A percentile compares a stretch with the other conserved stretches of the same genome.
These are phyloP conservation scores for Cinnamomum micranthum DNA, from an alignment of 164 flowering plant species.

Conservation along the genomic window DNA sequence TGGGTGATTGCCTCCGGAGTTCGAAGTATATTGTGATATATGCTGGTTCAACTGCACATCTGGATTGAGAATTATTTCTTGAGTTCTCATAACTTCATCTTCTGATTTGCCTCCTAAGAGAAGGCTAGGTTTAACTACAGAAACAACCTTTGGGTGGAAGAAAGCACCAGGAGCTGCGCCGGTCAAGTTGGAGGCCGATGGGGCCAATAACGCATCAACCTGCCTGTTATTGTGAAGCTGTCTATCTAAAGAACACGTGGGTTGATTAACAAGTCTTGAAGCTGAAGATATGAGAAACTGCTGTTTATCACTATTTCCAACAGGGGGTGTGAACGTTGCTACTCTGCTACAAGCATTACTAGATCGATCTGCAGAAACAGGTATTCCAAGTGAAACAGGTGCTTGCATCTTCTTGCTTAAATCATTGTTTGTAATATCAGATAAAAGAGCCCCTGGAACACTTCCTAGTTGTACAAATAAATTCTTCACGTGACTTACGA, in stretches of 20 bases:
- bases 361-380: constrained; percentile 20
- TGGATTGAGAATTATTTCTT: constrained; percentile 29
- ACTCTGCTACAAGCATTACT: constrained; percentile 11
- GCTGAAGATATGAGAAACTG: constrained; percentile 18
- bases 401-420: constrained; percentile 21
- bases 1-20: constrained; percentile 20
- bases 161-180: constrained; percentile 13
- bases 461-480: constrained; percentile 62
- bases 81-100: constrained; percentile 28
- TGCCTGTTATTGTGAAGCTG: constrained; percentile 18
- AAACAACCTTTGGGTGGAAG: constrained; percentile 16
- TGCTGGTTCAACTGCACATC: constrained; percentile 26
- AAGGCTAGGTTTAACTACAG: constrained; percentile 13
- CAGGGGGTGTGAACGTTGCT: constrained; percentile 13
- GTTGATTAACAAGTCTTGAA: constrained; percentile 24
- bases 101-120: constrained; percentile 18
- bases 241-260: constrained; percentile 16
- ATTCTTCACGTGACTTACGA: constrained; percentile 60
- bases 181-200: constrained; percentile 14
- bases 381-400: constrained; percentile 21
- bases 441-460: constrained; percentile 47
- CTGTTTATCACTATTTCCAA: constrained; percentile 20
- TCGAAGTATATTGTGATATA: constrained; percentile 21
- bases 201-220: constrained; percentile 21
- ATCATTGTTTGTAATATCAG: constrained; percentile 28